Evolutionary conservation across 768 basidiomycete genomes (phyloP).

Genomic region (Calocera viscosa): DNA sequence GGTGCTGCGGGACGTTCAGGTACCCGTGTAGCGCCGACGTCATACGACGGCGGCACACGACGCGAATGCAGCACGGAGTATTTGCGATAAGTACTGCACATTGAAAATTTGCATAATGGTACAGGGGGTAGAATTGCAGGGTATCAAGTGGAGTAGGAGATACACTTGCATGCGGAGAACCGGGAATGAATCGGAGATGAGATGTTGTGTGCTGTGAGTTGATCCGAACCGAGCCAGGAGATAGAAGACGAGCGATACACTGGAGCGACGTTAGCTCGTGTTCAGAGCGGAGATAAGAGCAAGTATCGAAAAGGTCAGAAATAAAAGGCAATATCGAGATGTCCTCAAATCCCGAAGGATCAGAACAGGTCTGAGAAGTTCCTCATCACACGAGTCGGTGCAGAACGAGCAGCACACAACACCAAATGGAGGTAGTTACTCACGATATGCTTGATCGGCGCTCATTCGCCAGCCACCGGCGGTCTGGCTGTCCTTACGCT

Average conservation of each 20-base stretch:
- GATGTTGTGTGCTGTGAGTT: too few relatives aligned
- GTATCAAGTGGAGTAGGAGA: too few relatives aligned
- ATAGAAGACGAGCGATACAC: background rate
- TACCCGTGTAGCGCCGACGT: too few relatives aligned
- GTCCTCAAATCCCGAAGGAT: conserved; percentile 43
- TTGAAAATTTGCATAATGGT: too few relatives aligned
- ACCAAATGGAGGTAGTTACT: background rate
- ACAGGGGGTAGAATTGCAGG: too few relatives aligned
- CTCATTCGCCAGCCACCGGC: background rate
- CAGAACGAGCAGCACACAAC: background rate
- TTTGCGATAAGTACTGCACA: too few relatives aligned
- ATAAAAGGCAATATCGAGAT: conserved; percentile 50
- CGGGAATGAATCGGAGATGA: too few relatives aligned
- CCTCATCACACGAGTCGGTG: conserved; percentile 41
- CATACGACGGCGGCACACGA: too few relatives aligned
- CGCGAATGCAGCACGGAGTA: too few relatives aligned
- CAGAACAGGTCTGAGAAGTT: conserved; percentile 66
- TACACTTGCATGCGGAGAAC: too few relatives aligned
- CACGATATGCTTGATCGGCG: background rate
- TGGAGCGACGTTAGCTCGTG: background rate
- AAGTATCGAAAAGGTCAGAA: conserved; percentile 28
- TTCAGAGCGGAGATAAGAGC: conserved; percentile 1
- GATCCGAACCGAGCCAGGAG: too few relatives aligned
- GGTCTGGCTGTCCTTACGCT: background rate
- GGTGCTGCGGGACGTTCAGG: too few relatives aligned